Evolutionary conservation across 2,329 filamentous ascomycete species (phyloP).

Genomic region (Hyphodiscus sp.): DNA sequence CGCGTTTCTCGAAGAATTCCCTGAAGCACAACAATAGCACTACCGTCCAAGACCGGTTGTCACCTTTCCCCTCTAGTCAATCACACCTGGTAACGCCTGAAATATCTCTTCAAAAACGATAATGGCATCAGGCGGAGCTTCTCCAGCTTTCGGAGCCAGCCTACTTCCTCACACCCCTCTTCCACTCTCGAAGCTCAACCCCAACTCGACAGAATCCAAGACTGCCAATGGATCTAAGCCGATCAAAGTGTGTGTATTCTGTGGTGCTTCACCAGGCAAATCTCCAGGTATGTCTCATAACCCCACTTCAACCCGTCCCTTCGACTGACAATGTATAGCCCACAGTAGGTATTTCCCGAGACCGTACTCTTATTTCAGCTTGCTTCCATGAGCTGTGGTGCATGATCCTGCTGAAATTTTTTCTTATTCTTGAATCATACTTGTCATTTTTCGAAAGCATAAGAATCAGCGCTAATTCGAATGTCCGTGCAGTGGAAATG

Average conservation of each 20-base stretch:
- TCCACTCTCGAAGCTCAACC: neutral
- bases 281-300: conserved; percentile 41
- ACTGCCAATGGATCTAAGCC: neutral
- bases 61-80: too few species aligned
- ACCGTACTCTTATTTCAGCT: neutral
- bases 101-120: neutral
- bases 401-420: too few species aligned
- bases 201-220: neutral
- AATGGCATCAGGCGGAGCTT: conserved; percentile 38
- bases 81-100: neutral
- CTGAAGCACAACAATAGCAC: too few species aligned
- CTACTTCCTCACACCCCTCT: neutral
- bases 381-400: too few species aligned
- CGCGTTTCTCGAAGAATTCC: too few species aligned
- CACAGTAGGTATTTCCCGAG: too few species aligned
- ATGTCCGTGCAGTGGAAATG: conserved; percentile 37
- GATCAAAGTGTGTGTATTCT: conserved; percentile 49
- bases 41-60: too few species aligned
- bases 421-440: too few species aligned
- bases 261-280: conserved; percentile 71
- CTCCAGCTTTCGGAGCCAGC: conserved; percentile 27
- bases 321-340: neutral
- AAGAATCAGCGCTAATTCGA: too few species aligned
- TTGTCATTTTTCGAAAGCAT: too few species aligned
- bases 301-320: neutral